phyloP scores from a whole-genome alignment of 202 grass and related monocot species.

The Dendrocalamus latiflorus region DNA sequence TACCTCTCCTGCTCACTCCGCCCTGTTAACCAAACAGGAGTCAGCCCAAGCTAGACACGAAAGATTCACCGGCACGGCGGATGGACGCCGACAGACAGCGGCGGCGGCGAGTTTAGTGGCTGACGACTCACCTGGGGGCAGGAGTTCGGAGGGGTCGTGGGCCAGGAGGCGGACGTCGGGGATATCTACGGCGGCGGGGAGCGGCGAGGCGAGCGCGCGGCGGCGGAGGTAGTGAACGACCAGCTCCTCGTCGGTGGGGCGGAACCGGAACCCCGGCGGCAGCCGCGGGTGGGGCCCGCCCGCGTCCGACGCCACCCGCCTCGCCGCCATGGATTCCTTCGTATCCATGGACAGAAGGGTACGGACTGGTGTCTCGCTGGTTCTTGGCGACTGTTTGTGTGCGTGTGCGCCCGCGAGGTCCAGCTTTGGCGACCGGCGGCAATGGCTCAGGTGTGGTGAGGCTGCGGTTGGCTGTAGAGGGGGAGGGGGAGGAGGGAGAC shows the following conservation, averaged over 20 bases:
- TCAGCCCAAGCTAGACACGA: not conserved
- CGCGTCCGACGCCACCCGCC: not conserved
- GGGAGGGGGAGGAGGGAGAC: not conserved
- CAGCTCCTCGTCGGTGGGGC: slow-evolving; percentile 50
- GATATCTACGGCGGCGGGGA: slow-evolving; percentile 44
- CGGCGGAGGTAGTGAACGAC: slow-evolving; percentile 47
- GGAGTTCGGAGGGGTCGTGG: slow-evolving; percentile 49
- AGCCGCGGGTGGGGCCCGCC: not conserved
- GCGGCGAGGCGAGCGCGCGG: slow-evolving; percentile 20
- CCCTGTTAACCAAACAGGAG: slow-evolving; percentile 20
- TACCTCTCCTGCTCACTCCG: slow-evolving; percentile 42
- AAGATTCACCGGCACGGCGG: not conserved
- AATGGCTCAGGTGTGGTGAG: not conserved
- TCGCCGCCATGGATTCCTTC: not conserved
- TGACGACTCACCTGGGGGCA: slow-evolving; percentile 32
- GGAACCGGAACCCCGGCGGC: slow-evolving; percentile 52
- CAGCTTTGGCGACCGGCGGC: not conserved
- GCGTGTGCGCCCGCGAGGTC: not conserved
- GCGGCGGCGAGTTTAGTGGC: not conserved
- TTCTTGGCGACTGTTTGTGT: not conserved
- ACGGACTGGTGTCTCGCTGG: not conserved
- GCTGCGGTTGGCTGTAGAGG: not conserved
- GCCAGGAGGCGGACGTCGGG: slow-evolving; percentile 47
- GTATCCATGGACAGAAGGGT: not conserved
- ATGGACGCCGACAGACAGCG: not conserved